Conservation (phyloP, 345 rosid genomes). For the Camelina laxa region DNA sequence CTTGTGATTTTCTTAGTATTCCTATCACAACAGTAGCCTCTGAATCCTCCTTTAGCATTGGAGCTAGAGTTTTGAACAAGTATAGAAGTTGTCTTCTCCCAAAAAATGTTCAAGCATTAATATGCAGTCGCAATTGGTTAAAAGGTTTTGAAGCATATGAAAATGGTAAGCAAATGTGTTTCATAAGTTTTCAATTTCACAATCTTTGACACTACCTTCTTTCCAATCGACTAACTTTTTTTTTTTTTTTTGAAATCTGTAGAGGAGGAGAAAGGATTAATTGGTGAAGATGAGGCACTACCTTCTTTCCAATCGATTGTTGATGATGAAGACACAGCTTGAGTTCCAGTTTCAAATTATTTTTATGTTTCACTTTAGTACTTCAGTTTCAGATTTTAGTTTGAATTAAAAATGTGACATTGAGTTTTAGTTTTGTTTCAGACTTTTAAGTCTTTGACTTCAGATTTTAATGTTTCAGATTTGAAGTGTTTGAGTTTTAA, state of each 20-base stretch:
- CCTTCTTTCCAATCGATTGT: background rate
- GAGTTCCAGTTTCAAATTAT: too few relatives aligned
- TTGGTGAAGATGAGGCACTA: background rate
- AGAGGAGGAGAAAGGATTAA: background rate
- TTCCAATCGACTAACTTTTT: background rate
- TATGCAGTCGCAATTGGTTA: background rate
- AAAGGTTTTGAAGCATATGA: background rate
- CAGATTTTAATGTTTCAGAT: too few relatives aligned
- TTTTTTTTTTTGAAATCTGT: background rate
- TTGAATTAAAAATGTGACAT: too few relatives aligned
- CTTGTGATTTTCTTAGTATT: background rate
- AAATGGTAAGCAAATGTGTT: background rate
- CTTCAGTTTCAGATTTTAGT: too few relatives aligned
- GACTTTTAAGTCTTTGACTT: too few relatives aligned
- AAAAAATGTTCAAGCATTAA: background rate
- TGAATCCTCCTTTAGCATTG: slow-evolving; percentile 9
- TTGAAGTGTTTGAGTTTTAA: too few relatives aligned
- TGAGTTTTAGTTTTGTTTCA: too few relatives aligned
- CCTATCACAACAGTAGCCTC: background rate
- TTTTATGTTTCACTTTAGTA: too few relatives aligned
- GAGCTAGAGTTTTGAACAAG: background rate
- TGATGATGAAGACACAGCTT: background rate
- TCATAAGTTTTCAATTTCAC: background rate
- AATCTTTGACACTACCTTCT: too few relatives aligned
- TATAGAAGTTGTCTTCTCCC: background rate